Evolutionary conservation across 805 yeast genomes (phyloP).

Genomic region (Torulaspora gathmanii): DNA sequence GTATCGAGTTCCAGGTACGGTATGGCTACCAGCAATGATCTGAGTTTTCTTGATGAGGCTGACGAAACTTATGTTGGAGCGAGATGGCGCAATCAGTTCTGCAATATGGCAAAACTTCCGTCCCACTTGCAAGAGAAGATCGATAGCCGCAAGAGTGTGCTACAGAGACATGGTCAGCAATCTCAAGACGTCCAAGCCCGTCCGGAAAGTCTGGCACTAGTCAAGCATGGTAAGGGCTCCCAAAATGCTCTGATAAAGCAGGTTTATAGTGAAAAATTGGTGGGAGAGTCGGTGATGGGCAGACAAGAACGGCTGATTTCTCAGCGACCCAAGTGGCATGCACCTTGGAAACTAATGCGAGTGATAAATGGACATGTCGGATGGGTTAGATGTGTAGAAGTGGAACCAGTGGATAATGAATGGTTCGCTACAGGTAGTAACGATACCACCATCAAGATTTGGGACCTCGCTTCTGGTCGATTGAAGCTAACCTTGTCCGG

Average conservation of each 20-base stretch:
- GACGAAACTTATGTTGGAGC: slow-evolving; percentile 29
- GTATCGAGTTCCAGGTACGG: background rate
- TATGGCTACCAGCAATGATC: background rate
- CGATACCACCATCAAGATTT: slow-evolving; percentile 82
- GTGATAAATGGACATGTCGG: slow-evolving; percentile 89
- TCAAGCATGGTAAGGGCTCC: slow-evolving; percentile 8
- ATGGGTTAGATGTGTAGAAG: slow-evolving; percentile 77
- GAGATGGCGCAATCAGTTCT: slow-evolving; percentile 33
- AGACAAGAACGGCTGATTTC: slow-evolving; percentile 20
- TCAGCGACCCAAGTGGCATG: slow-evolving; percentile 43
- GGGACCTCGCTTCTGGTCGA: slow-evolving; percentile 76
- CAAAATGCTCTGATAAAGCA: slow-evolving; percentile 4
- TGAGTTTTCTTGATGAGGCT: slow-evolving; percentile 15
- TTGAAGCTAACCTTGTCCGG: slow-evolving; percentile 79
- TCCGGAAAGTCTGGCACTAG: slow-evolving; percentile 2
- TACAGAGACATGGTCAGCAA: slow-evolving; percentile 14
- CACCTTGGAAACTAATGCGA: slow-evolving; percentile 65
- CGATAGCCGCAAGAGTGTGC: slow-evolving; percentile 18
- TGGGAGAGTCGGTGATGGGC: slow-evolving; percentile 20
- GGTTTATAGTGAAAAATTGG: slow-evolving; percentile 10
- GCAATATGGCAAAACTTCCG: slow-evolving; percentile 28
- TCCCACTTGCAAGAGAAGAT: slow-evolving; percentile 27
- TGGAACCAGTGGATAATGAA: slow-evolving; percentile 74
- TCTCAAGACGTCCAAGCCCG: background rate
- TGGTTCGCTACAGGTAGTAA: slow-evolving; percentile 92